Conservation (phyloP, 2,329 filamentous ascomycete genomes). For the Curvularia sp. region DNA sequence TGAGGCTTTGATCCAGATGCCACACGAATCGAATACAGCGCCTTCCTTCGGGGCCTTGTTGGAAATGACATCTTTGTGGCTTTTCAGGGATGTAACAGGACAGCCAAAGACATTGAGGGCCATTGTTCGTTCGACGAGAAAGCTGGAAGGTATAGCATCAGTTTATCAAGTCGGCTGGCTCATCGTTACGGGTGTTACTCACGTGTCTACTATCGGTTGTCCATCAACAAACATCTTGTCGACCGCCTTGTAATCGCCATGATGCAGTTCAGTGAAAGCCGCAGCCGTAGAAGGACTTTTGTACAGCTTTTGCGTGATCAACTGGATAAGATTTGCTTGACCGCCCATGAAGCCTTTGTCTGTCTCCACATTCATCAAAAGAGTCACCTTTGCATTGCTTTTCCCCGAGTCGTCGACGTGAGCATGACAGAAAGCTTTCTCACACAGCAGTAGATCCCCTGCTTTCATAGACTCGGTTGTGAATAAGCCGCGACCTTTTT, state of each 20-base stretch:
- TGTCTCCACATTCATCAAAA: conserved; percentile 52
- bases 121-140: conserved; percentile 56
- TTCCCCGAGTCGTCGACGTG: conserved; percentile 32
- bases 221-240: conserved; percentile 43
- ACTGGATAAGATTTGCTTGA: conserved; percentile 53
- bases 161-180: neutral
- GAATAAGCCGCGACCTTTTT: conserved; percentile 60
- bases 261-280: conserved; percentile 44
- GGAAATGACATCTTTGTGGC: conserved; percentile 14
- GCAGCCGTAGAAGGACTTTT: conserved; percentile 49
- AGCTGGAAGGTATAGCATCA: conserved; percentile 32
- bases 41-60: conserved; percentile 7
- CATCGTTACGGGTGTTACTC: conserved; percentile 5
- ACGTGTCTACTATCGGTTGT: conserved; percentile 55
- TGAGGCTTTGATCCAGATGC: conserved; percentile 52
- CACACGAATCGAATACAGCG: conserved; percentile 27
- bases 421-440: conserved; percentile 62
- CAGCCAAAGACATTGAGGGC: conserved; percentile 57
- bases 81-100: conserved; percentile 24
- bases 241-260: conserved; percentile 52
- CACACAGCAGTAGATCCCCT: conserved; percentile 49
- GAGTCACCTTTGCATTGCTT: conserved; percentile 21
- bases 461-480: conserved; percentile 54
- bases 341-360: conserved; percentile 47
- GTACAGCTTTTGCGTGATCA: conserved; percentile 57